Conservation (phyloP, 257 asterid genomes). For the Primulina eburnea region DNA sequence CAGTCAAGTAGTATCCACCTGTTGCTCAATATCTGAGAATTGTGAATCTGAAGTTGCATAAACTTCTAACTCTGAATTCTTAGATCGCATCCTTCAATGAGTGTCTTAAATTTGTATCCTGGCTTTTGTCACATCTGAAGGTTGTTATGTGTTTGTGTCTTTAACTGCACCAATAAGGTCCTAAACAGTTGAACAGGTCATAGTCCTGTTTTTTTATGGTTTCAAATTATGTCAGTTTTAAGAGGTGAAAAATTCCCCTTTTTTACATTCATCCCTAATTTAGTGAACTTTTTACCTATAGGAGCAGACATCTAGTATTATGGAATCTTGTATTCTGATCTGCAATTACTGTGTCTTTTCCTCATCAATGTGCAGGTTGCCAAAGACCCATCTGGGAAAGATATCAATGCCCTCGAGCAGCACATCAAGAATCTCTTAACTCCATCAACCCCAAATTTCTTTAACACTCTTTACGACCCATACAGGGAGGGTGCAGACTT, state of each 20-base stretch:
- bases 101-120: background rate
- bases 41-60: slow-evolving; percentile 21
- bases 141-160: background rate
- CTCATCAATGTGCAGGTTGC: slow-evolving; percentile 49
- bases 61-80: background rate
- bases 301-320: background rate
- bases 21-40: slow-evolving; percentile 1
- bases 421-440: slow-evolving; percentile 63
- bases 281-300: background rate
- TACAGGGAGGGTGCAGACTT: slow-evolving; percentile 75
- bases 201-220: background rate
- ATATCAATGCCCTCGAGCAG: slow-evolving; percentile 80
- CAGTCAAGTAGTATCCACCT: background rate
- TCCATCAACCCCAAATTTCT: slow-evolving; percentile 72
- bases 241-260: background rate
- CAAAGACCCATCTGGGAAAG: slow-evolving; percentile 67
- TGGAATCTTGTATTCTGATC: background rate
- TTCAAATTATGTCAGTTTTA: background rate
- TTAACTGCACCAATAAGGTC: background rate
- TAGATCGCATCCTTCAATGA: background rate
- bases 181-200: background rate
- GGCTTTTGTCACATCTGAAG: background rate
- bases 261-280: too few species aligned
- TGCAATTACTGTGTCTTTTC: slow-evolving; percentile 3
- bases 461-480: slow-evolving; percentile 81